Evolutionary conservation across 2,329 filamentous ascomycete genomes (phyloP).

Genomic region (Cladophialophora chaetospira): DNA sequence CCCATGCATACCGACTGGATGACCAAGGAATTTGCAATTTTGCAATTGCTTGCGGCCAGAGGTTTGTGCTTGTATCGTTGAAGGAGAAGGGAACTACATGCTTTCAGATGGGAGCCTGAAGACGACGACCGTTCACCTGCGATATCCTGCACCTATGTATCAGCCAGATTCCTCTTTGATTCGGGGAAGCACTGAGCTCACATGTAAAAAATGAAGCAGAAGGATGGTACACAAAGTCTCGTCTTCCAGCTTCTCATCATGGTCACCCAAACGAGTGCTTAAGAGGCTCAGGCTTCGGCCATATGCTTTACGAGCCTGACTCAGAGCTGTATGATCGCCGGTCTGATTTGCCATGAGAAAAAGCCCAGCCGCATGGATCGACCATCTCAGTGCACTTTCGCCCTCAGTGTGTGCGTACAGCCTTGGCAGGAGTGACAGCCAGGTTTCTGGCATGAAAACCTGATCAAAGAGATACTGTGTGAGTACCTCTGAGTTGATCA

Average conservation of each 20-base stretch:
- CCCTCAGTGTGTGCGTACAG: not conserved
- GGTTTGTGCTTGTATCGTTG: not conserved
- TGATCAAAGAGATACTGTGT: constrained; percentile 1
- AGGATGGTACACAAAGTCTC: constrained; percentile 5
- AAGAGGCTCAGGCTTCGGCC: not conserved
- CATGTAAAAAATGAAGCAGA: constrained; percentile 5
- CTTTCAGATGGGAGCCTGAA: not conserved
- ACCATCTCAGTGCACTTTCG: not conserved
- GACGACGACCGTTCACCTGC: not conserved
- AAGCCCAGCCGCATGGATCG: not conserved
- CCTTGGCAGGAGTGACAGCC: constrained; percentile 4
- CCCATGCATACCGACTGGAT: not conserved
- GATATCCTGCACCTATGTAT: not conserved
- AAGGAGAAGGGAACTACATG: not conserved
- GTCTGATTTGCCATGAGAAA: not conserved
- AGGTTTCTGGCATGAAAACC: constrained; percentile 1
- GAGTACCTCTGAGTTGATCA: not conserved
- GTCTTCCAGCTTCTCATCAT: not conserved
- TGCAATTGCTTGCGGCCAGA: not conserved
- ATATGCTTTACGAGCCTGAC: not conserved
- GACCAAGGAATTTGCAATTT: constrained; percentile 3
- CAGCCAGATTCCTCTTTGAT: too few species aligned
- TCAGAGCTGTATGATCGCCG: not conserved
- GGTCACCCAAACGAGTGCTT: not conserved
- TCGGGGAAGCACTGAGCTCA: not conserved